Evolutionary conservation across 345 rosid genomes (phyloP).

Genomic region (Orychophragmus violaceus): DNA sequence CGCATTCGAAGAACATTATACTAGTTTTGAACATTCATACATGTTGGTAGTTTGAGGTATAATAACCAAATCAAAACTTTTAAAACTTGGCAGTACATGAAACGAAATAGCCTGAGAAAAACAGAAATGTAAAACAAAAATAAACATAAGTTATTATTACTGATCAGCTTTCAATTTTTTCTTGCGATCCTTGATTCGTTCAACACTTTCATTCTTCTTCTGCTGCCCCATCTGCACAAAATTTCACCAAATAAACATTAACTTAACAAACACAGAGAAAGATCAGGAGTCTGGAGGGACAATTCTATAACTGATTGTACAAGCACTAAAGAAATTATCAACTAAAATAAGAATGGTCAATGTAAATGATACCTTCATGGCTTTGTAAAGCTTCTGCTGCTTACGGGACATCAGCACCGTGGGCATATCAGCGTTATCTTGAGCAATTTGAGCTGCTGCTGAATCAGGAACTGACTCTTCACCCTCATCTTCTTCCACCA

Average conservation of each 20-base stretch:
- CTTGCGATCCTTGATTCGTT: conserved; percentile 21
- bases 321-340: not conserved
- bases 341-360: not conserved
- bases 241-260: not conserved
- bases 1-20: not conserved
- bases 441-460: conserved; percentile 35
- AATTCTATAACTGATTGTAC: no score
- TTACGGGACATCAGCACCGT: conserved; percentile 51
- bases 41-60: not conserved
- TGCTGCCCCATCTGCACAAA: conserved; percentile 8
- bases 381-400: conserved; percentile 54
- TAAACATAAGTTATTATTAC: not conserved
- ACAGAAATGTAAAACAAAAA: not conserved
- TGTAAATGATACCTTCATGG: conserved; percentile 51
- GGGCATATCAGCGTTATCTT: conserved; percentile 38
- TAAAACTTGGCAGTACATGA: not conserved
- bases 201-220: conserved; percentile 14
- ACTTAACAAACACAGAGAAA: not conserved
- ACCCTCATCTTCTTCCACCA: conserved; percentile 17
- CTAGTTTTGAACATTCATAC: not conserved
- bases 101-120: not conserved
- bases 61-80: not conserved
- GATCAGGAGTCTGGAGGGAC: not conserved
- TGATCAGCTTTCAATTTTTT: not conserved
- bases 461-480: conserved; percentile 40